Evolutionary conservation across 2,329 filamentous ascomycete species (phyloP), one percentile per base, ranked within the genome.

Genomic region (Talaromyces amestolkiae): DNA sequence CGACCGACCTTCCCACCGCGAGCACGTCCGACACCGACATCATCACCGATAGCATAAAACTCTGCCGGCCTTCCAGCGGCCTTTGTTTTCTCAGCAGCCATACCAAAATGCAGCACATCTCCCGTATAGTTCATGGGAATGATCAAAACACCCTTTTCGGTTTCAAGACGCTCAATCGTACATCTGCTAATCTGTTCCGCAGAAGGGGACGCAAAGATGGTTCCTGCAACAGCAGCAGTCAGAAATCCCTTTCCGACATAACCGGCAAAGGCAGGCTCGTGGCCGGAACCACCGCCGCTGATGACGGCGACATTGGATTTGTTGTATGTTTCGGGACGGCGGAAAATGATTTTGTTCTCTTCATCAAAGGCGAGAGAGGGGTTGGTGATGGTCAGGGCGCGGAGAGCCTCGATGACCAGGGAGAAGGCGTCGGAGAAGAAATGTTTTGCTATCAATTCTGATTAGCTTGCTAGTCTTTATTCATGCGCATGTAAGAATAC

Each of bases 111-210:
- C 70, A 97, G 84, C 63, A 97, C 87, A 76, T 93, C 91, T 43
- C 91, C 91, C 1, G 92, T 96, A 78, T 96, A 96, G 77, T 97
- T 97, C 91, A 96, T 97, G 35, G 96, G 91, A 6, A 93, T 89
- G n/a, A 97, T 90, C 47, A 97, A 77, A 1, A 97, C 90, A 27
- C 93, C 94, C 68, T 87, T 85, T 53, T 85, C 83, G 3, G 85
- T 84, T 67, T 91, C 87, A 3, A 96, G 90, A 22, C 91, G 84
- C 49, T 87, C 85, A 73, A 89, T 86, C 62, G 96, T 89, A 66
- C 89, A 92, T 69, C 86, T 83, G 64, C 91, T 87, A 63, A 97
- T 88, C 80, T 97, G 93, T 78, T 95, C 89, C 0, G 92, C 89
- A 6, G 86, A 89, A 0, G 92, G 92, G 19, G 88, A 91, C 7